These are phyloP conservation scores for Deuterostichococcus epilithicus DNA, from an alignment of 139 green algal species.

Conservation along the genomic window DNA sequence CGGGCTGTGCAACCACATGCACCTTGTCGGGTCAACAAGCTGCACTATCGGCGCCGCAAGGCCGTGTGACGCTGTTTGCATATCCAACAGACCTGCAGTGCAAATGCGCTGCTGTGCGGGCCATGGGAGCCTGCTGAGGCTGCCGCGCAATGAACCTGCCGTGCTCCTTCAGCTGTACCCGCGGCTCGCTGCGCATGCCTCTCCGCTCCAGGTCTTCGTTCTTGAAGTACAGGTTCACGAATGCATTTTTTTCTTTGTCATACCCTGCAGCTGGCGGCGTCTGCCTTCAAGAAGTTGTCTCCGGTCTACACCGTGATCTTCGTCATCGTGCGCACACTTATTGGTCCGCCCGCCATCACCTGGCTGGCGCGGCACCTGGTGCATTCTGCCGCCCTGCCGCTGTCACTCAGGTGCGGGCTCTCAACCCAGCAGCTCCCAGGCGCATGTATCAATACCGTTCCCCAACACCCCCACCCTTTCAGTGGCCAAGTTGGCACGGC, in stretches of 20 bases:
- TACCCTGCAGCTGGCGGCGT: neutral
- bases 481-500: neutral
- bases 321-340: conserved; percentile 1
- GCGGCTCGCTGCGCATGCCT: neutral
- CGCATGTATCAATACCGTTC: neutral
- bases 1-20: neutral
- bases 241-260: neutral
- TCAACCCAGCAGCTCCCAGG: too few relatives aligned
- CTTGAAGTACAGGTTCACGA: neutral
- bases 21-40: neutral
- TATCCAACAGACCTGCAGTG: too few relatives aligned
- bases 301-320: conserved; percentile 16
- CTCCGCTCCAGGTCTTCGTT: neutral
- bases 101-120: too few relatives aligned
- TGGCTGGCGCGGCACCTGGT: neutral
- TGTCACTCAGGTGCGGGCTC: neutral
- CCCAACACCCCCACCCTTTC: neutral
- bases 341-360: neutral
- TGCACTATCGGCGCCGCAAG: neutral
- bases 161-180: neutral
- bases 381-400: neutral
- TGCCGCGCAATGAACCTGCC: neutral
- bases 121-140: too few relatives aligned
- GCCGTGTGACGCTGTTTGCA: neutral
- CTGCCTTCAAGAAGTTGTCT: neutral